Percentiles rank a stretch among this genome's conserved stretches.
phyloP scores from a whole-genome alignment of 164 flowering plant genomes.

The Vitis rotundifolia region DNA sequence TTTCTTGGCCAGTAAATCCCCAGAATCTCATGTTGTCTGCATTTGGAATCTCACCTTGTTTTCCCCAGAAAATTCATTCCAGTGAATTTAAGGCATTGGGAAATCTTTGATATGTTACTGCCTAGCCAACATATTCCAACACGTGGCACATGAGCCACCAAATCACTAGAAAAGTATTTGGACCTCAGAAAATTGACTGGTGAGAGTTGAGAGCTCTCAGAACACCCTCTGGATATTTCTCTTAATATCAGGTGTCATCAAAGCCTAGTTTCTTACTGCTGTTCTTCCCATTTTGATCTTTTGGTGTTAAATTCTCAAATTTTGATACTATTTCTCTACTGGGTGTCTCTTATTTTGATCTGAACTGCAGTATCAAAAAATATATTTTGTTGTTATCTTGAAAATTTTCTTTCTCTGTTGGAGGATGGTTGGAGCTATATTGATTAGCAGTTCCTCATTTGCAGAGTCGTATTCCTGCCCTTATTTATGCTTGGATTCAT shows the following conservation, averaged over 20 bases:
- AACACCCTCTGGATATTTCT: neutral
- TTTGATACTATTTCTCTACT: neutral
- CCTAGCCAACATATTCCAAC: neutral
- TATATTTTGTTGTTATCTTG: too few species aligned
- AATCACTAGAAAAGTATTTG: neutral
- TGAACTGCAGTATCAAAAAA: neutral
- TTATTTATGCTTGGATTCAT: conserved; percentile 9
- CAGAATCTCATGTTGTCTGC: neutral
- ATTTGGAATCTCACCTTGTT: neutral
- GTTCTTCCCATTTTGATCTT: neutral
- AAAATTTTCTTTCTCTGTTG: too few species aligned
- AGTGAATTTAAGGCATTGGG: neutral
- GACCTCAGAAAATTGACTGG: conserved; percentile 2
- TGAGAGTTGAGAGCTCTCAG: neutral
- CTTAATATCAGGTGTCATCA: neutral
- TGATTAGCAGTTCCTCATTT: neutral
- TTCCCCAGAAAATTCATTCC: neutral
- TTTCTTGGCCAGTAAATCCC: too few species aligned
- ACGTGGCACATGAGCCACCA: neutral
- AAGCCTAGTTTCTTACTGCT: neutral
- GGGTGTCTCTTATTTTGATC: neutral
- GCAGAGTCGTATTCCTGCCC: neutral
- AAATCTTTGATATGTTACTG: neutral
- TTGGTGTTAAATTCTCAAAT: neutral
- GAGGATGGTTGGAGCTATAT: neutral